Base-by-base conservation (phyloP, 371 early-diverging fungal species). In the Mortierella polycephala region DNA sequence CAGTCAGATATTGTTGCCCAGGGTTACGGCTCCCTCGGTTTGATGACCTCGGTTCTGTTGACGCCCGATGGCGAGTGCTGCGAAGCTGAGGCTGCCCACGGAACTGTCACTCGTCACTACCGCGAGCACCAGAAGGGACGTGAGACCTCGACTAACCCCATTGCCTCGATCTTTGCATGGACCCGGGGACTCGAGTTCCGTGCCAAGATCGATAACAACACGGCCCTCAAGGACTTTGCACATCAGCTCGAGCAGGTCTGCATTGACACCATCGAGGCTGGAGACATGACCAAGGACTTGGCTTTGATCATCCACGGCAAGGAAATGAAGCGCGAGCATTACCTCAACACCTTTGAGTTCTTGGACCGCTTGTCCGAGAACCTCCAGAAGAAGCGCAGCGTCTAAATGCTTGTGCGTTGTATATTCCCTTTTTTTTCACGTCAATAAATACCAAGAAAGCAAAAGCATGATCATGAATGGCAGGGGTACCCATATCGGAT, bases 101-200 rank as follows among this genome's bases (percentile, higher is more conserved):
- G 96, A 73, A 96, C 97, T 20, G 97, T 96, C 55, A 96, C 97
- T 20, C 91, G 97, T 60, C 97, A 97, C 83, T 97, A 93, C 90
- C 93, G 97, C 73, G 94, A 95, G 83, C 93, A 95, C 86, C 97
- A 96, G 84, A 94, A 96, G 88, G 92, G 93, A 65, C 88, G 88
- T 62, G 84, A 88, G 59, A 93, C 93, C n/a, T 92, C 92, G 14
- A 97, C 97, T 80, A 97, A 97, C 89, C 94, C 97, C 13, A 94
- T 97, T 67, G 97, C 96, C 10, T 91, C 91, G 54, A 96, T 96
- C 87, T 96, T 95, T 77, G 97, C 97, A 45, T 97, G 97, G 97
- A 91, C 96, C 52, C 91, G 97, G 54, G 97, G 97, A 58, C 86
- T 97, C 68, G 87, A 87, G 51, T 96, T 96, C 84, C 93, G 97